Percentiles rank a stretch among this genome's conserved stretches.
Evolutionary conservation across 2,329 filamentous ascomycete species (phyloP).

Genomic region (Ceratocystiopsis brevicomis): DNA sequence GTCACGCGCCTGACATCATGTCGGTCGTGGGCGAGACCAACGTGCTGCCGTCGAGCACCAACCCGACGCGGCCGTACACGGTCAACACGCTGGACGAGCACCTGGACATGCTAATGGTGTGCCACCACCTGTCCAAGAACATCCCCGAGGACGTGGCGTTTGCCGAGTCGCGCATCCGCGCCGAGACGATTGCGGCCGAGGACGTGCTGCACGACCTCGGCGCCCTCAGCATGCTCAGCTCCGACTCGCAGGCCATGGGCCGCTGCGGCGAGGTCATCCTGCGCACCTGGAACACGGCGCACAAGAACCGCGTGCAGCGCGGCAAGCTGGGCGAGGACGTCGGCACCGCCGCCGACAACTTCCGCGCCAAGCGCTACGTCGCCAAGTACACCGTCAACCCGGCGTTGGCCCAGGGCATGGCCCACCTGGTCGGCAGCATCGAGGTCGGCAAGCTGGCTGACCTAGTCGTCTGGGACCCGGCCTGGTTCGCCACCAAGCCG

Average conservation of each 20-base stretch:
- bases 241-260: constrained; percentile 91
- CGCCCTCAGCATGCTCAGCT: constrained; percentile 95
- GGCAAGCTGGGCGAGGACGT: constrained; percentile 55
- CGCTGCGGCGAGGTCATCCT: constrained; percentile 85
- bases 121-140: constrained; percentile 79
- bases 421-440: constrained; percentile 66
- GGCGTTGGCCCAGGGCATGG: constrained; percentile 77
- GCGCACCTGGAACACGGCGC: constrained; percentile 89
- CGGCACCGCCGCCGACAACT: constrained; percentile 68
- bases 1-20: constrained; percentile 92
- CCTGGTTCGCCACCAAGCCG: constrained; percentile 77
- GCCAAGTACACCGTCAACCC: constrained; percentile 96
- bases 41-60: constrained; percentile 78
- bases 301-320: constrained; percentile 86
- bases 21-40: constrained; percentile 75
- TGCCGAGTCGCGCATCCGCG: constrained; percentile 81
- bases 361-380: constrained; percentile 78
- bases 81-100: constrained; percentile 89
- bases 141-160: constrained; percentile 94
- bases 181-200: constrained; percentile 91
- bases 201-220: constrained; percentile 89
- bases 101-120: constrained; percentile 96
- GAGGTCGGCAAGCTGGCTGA: constrained; percentile 85
- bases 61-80: constrained; percentile 81
- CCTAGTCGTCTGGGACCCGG: constrained; percentile 69